These are phyloP conservation scores for Saksenaea vasiformis DNA, from an alignment of 371 early-diverging fungal species.

Conservation along the genomic window DNA sequence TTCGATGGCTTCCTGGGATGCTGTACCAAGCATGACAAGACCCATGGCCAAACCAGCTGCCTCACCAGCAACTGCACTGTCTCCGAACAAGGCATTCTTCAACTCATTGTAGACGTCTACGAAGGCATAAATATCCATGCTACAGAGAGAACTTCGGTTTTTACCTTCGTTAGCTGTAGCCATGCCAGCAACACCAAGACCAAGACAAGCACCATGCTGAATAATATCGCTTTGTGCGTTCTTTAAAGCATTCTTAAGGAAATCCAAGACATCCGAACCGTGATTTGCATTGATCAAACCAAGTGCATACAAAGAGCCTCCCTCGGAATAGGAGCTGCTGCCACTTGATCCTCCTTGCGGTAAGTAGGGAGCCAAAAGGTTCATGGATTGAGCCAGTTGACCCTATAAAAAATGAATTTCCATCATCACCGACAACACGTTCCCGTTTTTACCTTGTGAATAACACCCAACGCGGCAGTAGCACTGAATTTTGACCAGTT, in stretches of 20 bases:
- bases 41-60: slow-evolving; percentile 98
- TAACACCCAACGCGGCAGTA: slow-evolving; percentile 98
- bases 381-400: slow-evolving; percentile 85
- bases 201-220: slow-evolving; percentile 98
- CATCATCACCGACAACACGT: neutral
- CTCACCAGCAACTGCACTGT: slow-evolving; percentile 97
- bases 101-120: slow-evolving; percentile 82
- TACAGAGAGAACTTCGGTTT: neutral
- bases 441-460: slow-evolving; percentile 78
- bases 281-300: slow-evolving; percentile 98
- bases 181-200: slow-evolving; percentile 97
- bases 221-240: slow-evolving; percentile 87
- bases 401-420: slow-evolving; percentile 52
- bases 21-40: slow-evolving; percentile 94
- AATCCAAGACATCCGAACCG: slow-evolving; percentile 79
- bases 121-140: slow-evolving; percentile 1
- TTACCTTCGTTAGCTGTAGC: slow-evolving; percentile 84
- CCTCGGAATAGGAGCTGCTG: slow-evolving; percentile 91
- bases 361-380: slow-evolving; percentile 89
- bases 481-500: slow-evolving; percentile 99
- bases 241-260: slow-evolving; percentile 80
- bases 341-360: slow-evolving; percentile 85
- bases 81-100: slow-evolving; percentile 86
- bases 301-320: slow-evolving; percentile 97
- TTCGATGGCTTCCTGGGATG: slow-evolving; percentile 77